These are phyloP conservation scores for Pyrenopolyporus hunteri DNA, from an alignment of 495 filamentous ascomycete genomes.

Conservation along the genomic window DNA sequence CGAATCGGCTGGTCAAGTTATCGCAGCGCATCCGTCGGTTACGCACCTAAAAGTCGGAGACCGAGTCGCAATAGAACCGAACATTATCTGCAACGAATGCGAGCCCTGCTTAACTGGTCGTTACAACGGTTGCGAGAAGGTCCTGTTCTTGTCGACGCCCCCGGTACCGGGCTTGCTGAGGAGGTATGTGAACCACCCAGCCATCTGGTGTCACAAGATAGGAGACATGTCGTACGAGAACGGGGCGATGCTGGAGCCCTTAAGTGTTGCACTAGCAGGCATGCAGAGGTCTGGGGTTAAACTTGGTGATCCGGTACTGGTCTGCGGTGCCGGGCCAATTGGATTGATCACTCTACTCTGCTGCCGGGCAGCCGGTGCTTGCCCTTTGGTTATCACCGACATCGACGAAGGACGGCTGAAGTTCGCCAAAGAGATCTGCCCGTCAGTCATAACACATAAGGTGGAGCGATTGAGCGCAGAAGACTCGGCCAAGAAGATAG, in stretches of 20 bases:
- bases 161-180: slow-evolving; percentile 87
- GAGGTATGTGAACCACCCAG: slow-evolving; percentile 91
- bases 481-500: slow-evolving; percentile 69
- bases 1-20: slow-evolving; percentile 84
- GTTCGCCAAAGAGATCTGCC: slow-evolving; percentile 81
- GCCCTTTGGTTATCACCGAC: slow-evolving; percentile 88
- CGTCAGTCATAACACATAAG: slow-evolving; percentile 75
- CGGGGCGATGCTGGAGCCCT: slow-evolving; percentile 84
- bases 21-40: slow-evolving; percentile 82
- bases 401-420: slow-evolving; percentile 83
- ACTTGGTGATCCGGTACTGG: slow-evolving; percentile 80
- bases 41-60: slow-evolving; percentile 77
- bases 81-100: slow-evolving; percentile 86
- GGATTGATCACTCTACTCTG: slow-evolving; percentile 85
- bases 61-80: slow-evolving; percentile 89
- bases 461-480: slow-evolving; percentile 73
- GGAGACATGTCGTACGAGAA: slow-evolving; percentile 86
- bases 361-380: slow-evolving; percentile 79
- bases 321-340: slow-evolving; percentile 92
- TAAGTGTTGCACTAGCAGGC: slow-evolving; percentile 83
- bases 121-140: slow-evolving; percentile 89
- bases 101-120: slow-evolving; percentile 88
- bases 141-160: slow-evolving; percentile 86
- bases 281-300: slow-evolving; percentile 78
- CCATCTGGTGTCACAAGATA: slow-evolving; percentile 93